Percentiles rank a stretch among this genome's conserved stretches.
phyloP scores from a whole-genome alignment of 768 basidiomycete genomes.

The Hygrocybe coccinea region DNA sequence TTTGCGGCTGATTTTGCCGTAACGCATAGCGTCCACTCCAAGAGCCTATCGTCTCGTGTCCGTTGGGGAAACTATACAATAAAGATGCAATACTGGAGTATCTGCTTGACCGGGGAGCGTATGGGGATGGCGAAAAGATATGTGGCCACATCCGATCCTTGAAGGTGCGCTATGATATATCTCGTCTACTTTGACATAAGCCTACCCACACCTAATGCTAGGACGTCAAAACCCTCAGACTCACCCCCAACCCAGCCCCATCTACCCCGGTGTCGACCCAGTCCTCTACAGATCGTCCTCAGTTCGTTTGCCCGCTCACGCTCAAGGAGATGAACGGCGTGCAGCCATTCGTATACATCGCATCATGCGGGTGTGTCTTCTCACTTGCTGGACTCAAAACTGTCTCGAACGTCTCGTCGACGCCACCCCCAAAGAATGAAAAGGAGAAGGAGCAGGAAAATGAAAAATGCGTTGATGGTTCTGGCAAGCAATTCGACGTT shows the following conservation, averaged over 20 bases:
- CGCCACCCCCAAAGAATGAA: slow-evolving; percentile 27
- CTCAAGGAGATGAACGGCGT: slow-evolving; percentile 92
- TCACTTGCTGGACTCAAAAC: slow-evolving; percentile 78
- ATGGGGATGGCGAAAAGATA: slow-evolving; percentile 88
- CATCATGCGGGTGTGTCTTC: slow-evolving; percentile 87
- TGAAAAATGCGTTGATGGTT: slow-evolving; percentile 18
- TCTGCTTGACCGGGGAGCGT: slow-evolving; percentile 73
- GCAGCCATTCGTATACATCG: slow-evolving; percentile 83
- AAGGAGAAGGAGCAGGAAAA: slow-evolving; percentile 16
- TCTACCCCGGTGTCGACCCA: slow-evolving; percentile 38
- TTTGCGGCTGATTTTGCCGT: too few species aligned
- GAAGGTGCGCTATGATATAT: slow-evolving; percentile 54
- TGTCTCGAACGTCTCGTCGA: slow-evolving; percentile 39
- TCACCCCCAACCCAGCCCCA: slow-evolving; percentile 70
- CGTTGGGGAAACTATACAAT: slow-evolving; percentile 92
- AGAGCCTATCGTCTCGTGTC: slow-evolving; percentile 87
- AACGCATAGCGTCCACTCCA: slow-evolving; percentile 64
- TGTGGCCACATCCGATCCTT: slow-evolving; percentile 88
- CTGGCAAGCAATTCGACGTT: slow-evolving; percentile 43
- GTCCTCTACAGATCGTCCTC: slow-evolving; percentile 43
- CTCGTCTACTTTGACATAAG: neutral
- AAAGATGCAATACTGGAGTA: slow-evolving; percentile 92
- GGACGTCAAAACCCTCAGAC: slow-evolving; percentile 80
- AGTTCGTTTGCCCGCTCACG: slow-evolving; percentile 88
- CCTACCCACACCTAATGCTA: slow-evolving; percentile 25